Percentiles rank a stretch among this genome's conserved stretches.
phyloP scores from a whole-genome alignment of 306 rosid species.

The Prunus salicina region DNA sequence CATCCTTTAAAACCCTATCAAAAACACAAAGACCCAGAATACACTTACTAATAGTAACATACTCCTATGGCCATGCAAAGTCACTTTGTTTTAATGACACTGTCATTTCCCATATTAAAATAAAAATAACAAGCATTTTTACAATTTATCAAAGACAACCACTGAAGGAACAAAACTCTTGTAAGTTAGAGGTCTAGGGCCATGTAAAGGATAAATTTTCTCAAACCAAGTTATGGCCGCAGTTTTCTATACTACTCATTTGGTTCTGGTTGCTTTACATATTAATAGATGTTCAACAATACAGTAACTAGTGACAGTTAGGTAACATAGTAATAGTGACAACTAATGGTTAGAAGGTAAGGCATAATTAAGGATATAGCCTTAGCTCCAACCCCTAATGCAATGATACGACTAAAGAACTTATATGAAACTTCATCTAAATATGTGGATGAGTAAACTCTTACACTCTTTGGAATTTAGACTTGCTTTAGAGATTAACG shows the following conservation, averaged over 20 bases:
- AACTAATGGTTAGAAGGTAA: background rate
- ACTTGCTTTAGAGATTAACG: background rate
- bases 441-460: background rate
- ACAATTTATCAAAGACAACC: background rate
- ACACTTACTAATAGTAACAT: background rate
- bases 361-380: no score
- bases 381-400: background rate
- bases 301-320: background rate
- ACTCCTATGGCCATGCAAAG: no score
- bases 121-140: background rate
- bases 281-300: background rate
- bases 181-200: background rate
- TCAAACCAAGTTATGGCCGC: background rate
- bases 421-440: background rate
- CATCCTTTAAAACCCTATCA: background rate
- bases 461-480: background rate
- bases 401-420: background rate
- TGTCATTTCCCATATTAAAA: background rate
- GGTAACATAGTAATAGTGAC: background rate
- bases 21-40: background rate
- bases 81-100: background rate
- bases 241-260: background rate
- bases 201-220: background rate
- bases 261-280: background rate
- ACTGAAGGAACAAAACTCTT: background rate